A percentile compares a stretch with the other conserved stretches of the same genome.
phyloP scores from a whole-genome alignment of 257 asterid genomes.

The Solanum neorickii region DNA sequence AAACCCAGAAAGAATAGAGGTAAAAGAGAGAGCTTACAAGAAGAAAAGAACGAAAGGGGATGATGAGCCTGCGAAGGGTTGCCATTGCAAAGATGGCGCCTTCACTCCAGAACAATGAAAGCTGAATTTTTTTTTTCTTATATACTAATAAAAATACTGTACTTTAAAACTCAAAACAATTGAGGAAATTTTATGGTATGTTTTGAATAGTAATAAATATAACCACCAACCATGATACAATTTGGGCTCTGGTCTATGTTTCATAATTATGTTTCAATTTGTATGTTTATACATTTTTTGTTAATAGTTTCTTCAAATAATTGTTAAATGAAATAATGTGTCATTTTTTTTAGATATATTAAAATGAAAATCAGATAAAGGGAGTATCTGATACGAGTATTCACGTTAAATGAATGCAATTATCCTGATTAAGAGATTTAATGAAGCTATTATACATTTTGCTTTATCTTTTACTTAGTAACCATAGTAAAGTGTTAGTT shows the following conservation, averaged over 20 bases:
- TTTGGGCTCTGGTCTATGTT: not conserved
- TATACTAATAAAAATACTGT: not conserved
- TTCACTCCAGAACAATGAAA: not conserved
- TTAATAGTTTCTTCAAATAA: not conserved
- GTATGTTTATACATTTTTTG: too few species aligned
- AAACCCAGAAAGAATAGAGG: not conserved
- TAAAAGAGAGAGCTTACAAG: conserved; percentile 16
- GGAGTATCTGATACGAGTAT: not conserved
- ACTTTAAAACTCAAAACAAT: not conserved
- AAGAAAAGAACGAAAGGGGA: conserved; percentile 24
- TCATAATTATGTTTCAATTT: too few species aligned
- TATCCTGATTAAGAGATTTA: not conserved
- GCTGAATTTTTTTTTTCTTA: not conserved
- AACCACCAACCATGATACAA: not conserved
- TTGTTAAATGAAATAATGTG: not conserved
- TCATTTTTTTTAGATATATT: not conserved
- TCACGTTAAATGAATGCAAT: not conserved
- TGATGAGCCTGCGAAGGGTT: conserved; percentile 24
- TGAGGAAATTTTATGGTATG: not conserved
- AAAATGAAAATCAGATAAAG: not conserved
- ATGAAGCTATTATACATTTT: too few species aligned
- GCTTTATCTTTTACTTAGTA: too few species aligned
- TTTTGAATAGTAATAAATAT: not conserved
- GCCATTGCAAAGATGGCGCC: conserved; percentile 21
- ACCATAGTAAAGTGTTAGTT: not conserved